phyloP scores from a whole-genome alignment of 257 asterid genomes.

The Vinca minor region DNA sequence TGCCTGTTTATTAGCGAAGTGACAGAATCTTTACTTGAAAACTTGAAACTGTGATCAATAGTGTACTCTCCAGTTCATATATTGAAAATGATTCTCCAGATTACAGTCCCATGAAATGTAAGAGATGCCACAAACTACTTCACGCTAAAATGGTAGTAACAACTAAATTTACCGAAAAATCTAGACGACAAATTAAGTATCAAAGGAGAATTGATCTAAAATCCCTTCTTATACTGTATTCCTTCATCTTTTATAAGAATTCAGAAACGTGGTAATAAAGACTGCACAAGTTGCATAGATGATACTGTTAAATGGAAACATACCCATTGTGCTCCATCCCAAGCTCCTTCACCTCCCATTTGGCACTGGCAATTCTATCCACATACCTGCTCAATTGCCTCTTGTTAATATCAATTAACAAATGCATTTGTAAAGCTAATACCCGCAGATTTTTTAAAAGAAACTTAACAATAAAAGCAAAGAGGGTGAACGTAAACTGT shows the following conservation, averaged over 20 bases:
- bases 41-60: neutral
- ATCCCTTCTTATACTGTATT: neutral
- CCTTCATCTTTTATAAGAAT: neutral
- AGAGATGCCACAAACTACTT: neutral
- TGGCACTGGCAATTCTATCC: constrained; percentile 81
- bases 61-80: neutral
- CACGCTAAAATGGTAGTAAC: no score
- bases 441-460: neutral
- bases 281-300: neutral
- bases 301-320: constrained; percentile 13
- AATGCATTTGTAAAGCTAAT: neutral
- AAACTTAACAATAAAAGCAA: neutral
- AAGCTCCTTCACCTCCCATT: constrained; percentile 98
- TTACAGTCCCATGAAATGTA: neutral
- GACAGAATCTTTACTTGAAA: neutral
- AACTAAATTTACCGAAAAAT: constrained; percentile 2
- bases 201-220: neutral
- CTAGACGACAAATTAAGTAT: neutral
- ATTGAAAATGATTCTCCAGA: neutral
- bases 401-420: constrained; percentile 4
- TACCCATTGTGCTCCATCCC: constrained; percentile 99
- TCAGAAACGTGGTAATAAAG: neutral
- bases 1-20: no score
- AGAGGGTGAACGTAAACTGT: neutral
- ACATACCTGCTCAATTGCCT: constrained; percentile 64